Base-by-base conservation (phyloP, 768 basidiomycete species). In the Boletus barrowsii region DNA sequence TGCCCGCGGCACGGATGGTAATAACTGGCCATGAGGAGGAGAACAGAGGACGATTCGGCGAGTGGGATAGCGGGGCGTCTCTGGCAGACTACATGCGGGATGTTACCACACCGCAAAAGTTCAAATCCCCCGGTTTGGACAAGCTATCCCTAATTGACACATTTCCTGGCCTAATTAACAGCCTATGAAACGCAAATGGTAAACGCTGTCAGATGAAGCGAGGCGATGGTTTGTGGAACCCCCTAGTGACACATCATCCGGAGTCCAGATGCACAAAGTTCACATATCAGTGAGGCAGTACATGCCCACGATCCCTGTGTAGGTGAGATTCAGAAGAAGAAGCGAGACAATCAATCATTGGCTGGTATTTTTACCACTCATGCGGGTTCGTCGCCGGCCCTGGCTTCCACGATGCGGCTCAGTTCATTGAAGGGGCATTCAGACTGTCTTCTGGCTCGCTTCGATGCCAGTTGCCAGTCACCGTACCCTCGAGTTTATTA, bases 11-110 rank as follows among this genome's bases (percentile, higher is more conserved):
- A 56, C 55, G 58, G 53, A 47, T 58, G 50, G 60, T 54, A 58
- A 57, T 64, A 43, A 47, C 42, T 44, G 24, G 57, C 56, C 69
- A 72, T 69, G 69, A 67, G 70, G 69, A 65, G 68, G 68, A 59
- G 9, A 45, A 9, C 40, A 40, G 42, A 33, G 32, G 59, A 54
- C 43, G 58, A 30, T 57, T 59, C 51, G 39, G 51, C 18, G 54
- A 60, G 55, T 62, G 47, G 53, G 53, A 62, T 50, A 40, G 58
- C 54, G 54, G 68, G 58, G 50, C 54, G 60, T 45, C 58, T 58
- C 56, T 57, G 53, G 57, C 37, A 52, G 45, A 33, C 33, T 35
- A 14, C 61, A 57, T 59, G 64, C 57, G 52, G 57, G 55, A 52
- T 45, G 56, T 60, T 53, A 56, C 56, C 62, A 61, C 68, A 69